A percentile compares a stretch with the other conserved stretches of the same genome.
phyloP scores from a whole-genome alignment of 1,284 basidiomycete species.

The Irpex lacteus region DNA sequence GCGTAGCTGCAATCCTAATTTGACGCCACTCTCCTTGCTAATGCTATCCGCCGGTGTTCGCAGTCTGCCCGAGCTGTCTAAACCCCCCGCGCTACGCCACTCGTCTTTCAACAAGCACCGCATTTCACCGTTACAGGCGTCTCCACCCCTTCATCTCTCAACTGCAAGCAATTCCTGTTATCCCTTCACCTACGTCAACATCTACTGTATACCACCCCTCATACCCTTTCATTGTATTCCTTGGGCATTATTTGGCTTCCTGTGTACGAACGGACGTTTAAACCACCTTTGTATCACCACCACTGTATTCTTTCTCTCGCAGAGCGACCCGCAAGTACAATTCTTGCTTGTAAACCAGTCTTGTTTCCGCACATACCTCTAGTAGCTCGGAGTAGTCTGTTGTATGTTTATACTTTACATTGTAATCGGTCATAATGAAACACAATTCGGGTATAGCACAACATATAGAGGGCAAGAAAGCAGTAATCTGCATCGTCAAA shows the following conservation, averaged over 20 bases:
- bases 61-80: neutral
- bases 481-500: neutral
- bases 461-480: neutral
- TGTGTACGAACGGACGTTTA: neutral
- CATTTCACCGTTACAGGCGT: neutral
- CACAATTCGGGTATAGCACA: neutral
- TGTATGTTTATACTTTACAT: conserved; percentile 1
- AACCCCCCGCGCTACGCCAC: neutral
- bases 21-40: conserved; percentile 2
- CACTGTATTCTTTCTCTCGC: neutral
- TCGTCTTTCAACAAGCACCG: neutral
- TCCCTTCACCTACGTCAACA: neutral
- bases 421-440: neutral
- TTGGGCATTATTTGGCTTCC: neutral
- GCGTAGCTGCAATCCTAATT: conserved; percentile 5
- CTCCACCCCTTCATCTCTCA: neutral
- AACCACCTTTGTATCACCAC: neutral
- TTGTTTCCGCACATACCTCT: no score
- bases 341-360: neutral
- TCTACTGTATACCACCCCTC: neutral
- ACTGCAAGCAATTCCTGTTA: neutral
- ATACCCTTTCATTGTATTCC: neutral
- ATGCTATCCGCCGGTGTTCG: neutral
- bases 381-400: neutral
- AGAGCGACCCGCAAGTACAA: neutral